Evolutionary conservation across 2,329 filamentous ascomycete genomes (phyloP).

Genomic region (Fusarium euwallaceae): DNA sequence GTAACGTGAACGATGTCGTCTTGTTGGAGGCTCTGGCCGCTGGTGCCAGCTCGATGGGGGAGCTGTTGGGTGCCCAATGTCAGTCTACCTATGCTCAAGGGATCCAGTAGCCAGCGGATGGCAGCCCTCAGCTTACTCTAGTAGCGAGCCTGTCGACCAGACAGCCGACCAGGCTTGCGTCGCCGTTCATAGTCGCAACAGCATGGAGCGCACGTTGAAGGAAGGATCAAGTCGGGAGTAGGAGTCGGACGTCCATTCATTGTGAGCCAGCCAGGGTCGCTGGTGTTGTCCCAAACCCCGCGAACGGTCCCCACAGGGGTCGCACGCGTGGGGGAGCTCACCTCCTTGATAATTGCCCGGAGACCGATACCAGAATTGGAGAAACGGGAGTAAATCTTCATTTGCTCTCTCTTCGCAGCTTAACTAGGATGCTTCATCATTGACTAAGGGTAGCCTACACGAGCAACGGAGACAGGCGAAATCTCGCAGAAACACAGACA

Average conservation of each 20-base stretch:
- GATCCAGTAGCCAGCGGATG: neutral
- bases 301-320: constrained; percentile 39
- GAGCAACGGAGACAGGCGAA: neutral
- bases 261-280: constrained; percentile 26
- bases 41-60: constrained; percentile 72
- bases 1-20: constrained; percentile 74
- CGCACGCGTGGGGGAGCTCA: constrained; percentile 20
- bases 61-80: constrained; percentile 66
- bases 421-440: neutral
- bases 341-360: neutral
- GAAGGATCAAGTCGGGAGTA: constrained; percentile 29
- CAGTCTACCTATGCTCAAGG: constrained; percentile 19
- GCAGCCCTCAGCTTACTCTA: constrained; percentile 60
- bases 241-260: constrained; percentile 11
- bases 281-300: constrained; percentile 38
- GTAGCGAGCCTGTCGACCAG: constrained; percentile 73
- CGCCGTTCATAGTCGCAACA: constrained; percentile 65
- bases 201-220: constrained; percentile 40
- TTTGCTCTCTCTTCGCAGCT: neutral
- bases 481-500: constrained; percentile 5
- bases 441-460: neutral
- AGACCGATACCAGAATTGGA: neutral
- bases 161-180: constrained; percentile 71
- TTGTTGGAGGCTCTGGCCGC: constrained; percentile 67
- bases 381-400: neutral